Base-by-base conservation (phyloP, 306 rosid genomes). In the Astragalus glycyphyllos region DNA sequence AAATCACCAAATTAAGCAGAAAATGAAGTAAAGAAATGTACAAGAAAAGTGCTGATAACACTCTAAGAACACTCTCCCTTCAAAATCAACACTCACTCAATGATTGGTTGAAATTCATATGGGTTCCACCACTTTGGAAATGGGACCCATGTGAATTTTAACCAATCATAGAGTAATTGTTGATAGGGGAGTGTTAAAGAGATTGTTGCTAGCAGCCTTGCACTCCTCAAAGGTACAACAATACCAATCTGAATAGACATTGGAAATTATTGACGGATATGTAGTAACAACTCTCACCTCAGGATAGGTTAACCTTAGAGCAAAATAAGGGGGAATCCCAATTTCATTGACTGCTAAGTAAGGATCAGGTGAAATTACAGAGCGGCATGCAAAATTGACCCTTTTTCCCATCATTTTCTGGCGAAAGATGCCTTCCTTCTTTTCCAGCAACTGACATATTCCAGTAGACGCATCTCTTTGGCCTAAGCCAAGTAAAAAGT, bases 341-440 rank as follows among this genome's bases (percentile, higher is more conserved):
- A 94, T 94, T 79, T 94, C 98, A 84, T 94, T 89, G 66, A 94
- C 98, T 55, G 97, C 96, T 75, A 94, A 87, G 77, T 94, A 94
- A 38, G 98, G 97, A 89, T 90, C 98, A 0, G 97, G 98, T 6
- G 98, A 94, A 76, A 94, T 94, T 84, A 94, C 98, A 78, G 98
- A 90, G 55, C 98, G 96, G 68, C 98, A 90, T 4, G 98, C 97
- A 86, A 73, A 89, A 83, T 94, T 94, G 75, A 94, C 98, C 76
- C 98, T 87, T 87, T 94, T 94, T 46, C 97, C 97, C 98, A 94
- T 94, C 98, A 94, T 94, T 84, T 94, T 94, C 85, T 94, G 98
- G 59, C 98, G 96, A 74, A 94, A 94, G 68, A 94, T 67, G 72
- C 98, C 98, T 72, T 89, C 98, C 79, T 94, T 94, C 88, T 94